Base-by-base conservation (phyloP, 202 grass and related monocot species). In the Schoenoplectus tabernaemontani region DNA sequence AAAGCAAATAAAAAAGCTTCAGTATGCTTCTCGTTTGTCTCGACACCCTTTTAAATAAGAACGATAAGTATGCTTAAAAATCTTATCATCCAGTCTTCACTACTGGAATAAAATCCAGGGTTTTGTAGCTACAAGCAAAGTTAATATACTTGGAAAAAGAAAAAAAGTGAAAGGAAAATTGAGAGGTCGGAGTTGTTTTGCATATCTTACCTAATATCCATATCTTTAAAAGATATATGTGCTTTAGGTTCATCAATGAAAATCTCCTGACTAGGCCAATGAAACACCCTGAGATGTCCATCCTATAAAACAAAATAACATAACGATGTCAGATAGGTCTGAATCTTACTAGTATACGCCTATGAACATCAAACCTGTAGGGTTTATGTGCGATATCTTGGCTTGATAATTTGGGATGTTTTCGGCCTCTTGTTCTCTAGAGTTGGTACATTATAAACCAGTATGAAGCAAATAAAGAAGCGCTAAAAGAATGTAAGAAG, bases 241-340 rank as follows among this genome's bases (percentile, higher is more conserved):
- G 92, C 96, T 60, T 90, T 98, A 76, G 96, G 90, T 89, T 98
- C 88, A 89, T 98, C 96, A 67, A 98, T 84, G 54, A 94, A 83
- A 59, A 95, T 59, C 69, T 91, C 88, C 88, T 89, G 75, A 84
- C 86, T 95, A 76, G 91, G 91, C 96, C 96, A 98, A 63, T 89
- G 88, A 75, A 95, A 92, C 89, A 98, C 90, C 86, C 88, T 92
- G 56, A 98, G 86, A 87, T 83, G 90, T 33, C 92, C 90, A 91
- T 99, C 90, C 96, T 99, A 65, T 23, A 87, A 60, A 75, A 15
- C 58, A n/a, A 65, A 64, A 75, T 50, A 72, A 9, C 39, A 32
- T 48, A 7, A 43, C 6, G 19, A 42, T 3, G 5, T 68, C 64
- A 72, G 43, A 48, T 50, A 10, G 42, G 41, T 70, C n/a, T 1